A percentile compares a stretch with the other conserved stretches of the same genome.
Conservation (phyloP, 2,329 filamentous ascomycete genomes). For the Colletotrichum melonis region DNA sequence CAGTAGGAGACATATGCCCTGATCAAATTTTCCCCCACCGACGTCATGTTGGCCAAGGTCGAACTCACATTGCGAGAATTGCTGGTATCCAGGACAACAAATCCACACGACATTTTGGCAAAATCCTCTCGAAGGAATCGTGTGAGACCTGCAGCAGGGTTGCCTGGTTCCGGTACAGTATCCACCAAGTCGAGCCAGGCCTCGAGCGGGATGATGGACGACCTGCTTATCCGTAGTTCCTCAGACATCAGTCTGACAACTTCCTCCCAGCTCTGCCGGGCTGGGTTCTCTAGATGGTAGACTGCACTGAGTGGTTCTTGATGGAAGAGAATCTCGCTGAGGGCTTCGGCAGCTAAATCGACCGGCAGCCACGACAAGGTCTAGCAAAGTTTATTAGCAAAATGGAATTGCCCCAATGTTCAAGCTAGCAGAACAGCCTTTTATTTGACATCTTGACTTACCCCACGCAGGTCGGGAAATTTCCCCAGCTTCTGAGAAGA, state of each 20-base stretch:
- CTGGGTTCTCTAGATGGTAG: neutral
- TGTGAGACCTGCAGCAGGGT: too few species aligned
- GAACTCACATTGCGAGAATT: too few species aligned
- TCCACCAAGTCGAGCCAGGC: neutral
- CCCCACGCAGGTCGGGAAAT: conserved; percentile 26
- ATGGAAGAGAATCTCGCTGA: conserved; percentile 34
- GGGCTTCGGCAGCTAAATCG: conserved; percentile 35
- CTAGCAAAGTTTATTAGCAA: conserved; percentile 23
- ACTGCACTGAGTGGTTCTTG: neutral
- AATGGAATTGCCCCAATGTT: too few species aligned
- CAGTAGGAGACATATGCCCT: too few species aligned
- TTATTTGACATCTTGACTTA: neutral
- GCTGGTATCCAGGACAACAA: too few species aligned
- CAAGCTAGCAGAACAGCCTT: too few species aligned
- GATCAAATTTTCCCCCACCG: too few species aligned
- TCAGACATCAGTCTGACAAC: neutral
- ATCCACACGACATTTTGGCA: too few species aligned
- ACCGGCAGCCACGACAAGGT: conserved; percentile 37
- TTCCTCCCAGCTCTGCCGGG: neutral
- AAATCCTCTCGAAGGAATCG: too few species aligned
- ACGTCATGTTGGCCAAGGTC: too few species aligned
- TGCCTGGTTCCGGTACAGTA: too few species aligned
- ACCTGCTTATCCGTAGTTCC: neutral
- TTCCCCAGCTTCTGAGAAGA: conserved; percentile 34
- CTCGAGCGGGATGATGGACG: neutral